A percentile compares a stretch with the other conserved stretches of the same genome.
Evolutionary conservation across 2,329 filamentous ascomycete species (phyloP).

Genomic region (Dactylellina leptospora): DNA sequence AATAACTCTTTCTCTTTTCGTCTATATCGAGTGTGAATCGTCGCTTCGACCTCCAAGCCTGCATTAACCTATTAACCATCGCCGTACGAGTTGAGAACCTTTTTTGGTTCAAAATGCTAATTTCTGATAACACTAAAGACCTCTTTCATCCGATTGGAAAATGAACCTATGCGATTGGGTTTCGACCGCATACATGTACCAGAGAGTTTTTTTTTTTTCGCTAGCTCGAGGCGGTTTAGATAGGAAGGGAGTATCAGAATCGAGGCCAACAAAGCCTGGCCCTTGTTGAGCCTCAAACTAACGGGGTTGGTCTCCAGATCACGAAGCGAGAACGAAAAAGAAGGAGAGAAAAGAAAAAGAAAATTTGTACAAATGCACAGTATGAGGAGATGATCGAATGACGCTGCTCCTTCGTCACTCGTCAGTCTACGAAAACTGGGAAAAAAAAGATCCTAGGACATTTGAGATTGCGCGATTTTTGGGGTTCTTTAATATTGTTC

Average conservation of each 20-base stretch:
- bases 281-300: conserved; percentile 50
- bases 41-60: conserved; percentile 26
- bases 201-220: too few species aligned
- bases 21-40: conserved; percentile 12
- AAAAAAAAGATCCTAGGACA: not conserved
- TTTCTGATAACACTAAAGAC: conserved; percentile 16
- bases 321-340: too few species aligned
- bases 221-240: conserved; percentile 44
- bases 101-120: conserved; percentile 20
- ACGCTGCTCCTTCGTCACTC: conserved; percentile 20
- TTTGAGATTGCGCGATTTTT: conserved; percentile 42
- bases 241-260: conserved; percentile 31
- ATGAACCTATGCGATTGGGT: conserved; percentile 48
- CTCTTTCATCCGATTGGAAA: conserved; percentile 45
- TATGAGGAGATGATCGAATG: not conserved
- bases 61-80: conserved; percentile 17
- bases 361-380: conserved; percentile 2
- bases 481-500: too few species aligned
- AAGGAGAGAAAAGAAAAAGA: conserved; percentile 3
- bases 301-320: conserved; percentile 21
- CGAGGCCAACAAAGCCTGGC: conserved; percentile 21
- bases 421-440: too few species aligned
- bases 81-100: conserved; percentile 20
- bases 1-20: not conserved
- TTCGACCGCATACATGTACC: conserved; percentile 34